Evolutionary conservation across 1,139 yeast species (phyloP), one percentile per base, ranked within the genome.

Genomic region (Sugiyamaella novakii): DNA sequence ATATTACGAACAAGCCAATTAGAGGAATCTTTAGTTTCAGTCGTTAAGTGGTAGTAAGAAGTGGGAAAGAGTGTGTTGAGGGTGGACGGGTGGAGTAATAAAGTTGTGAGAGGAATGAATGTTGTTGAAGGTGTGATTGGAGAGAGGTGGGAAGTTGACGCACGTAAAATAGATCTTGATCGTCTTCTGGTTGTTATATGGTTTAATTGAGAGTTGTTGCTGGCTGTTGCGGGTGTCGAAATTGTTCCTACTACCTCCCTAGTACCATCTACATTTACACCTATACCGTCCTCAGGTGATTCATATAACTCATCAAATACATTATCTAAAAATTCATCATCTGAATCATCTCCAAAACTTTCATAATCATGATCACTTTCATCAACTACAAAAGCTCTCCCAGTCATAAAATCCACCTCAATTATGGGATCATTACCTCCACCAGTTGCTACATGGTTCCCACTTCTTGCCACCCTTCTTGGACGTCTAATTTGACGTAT

Each of bases 1-100:
- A 34, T 34, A 7, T 34, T 19, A 12, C 38, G 38, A 10, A 34
- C 27, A 14, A 34, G 15, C 38, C 38, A 34, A 12, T 21, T 21
- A 7, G 27, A 19, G 5, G 38, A 34, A 10, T n/a, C 6, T n/a
- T 11, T 14, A 5, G 30, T 37, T 2, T 24, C 22, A 10, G 41
- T 24, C 6, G 41, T 37, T n/a, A 37, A 14, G 3, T 25, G 5
- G 12, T 37, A 37, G 21, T 6, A 22, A n/a, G 7, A 19, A 12
- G 29, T 25, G 10, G 18, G 17, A 12, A n/a, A 7, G 30, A 36
- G 12, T 15, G 15, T 5, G 14, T 6, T 1, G 5, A 47, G 39
- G 1, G 31, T 28, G 21, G 25, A 22, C 8, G 36, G 36, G 11
- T 15, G 15, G 27, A 29, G 18, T 4, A 40, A 21, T 6, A 29